A percentile compares a stretch with the other conserved stretches of the same genome.
Conservation (phyloP, 805 yeast species). For the Starmerella kuoi region DNA sequence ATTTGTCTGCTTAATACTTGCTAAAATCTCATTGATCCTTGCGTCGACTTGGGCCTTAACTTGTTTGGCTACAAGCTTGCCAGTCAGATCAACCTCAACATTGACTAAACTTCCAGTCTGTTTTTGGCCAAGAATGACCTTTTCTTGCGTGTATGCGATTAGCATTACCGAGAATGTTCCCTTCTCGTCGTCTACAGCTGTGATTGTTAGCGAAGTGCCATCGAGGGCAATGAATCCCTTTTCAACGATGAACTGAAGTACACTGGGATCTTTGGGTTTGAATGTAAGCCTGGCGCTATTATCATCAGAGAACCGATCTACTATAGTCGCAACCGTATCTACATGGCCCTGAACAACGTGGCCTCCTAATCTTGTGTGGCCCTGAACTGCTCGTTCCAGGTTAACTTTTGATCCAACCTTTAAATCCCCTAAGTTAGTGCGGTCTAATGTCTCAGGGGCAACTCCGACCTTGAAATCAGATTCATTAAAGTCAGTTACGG, state of each 20-base stretch:
- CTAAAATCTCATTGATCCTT: neutral
- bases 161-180: conserved; percentile 70
- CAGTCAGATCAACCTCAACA: conserved; percentile 89
- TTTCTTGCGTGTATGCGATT: conserved; percentile 79
- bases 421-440: conserved; percentile 63
- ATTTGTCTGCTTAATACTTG: neutral
- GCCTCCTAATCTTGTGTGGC: conserved; percentile 83
- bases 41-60: conserved; percentile 36
- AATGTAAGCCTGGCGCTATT: conserved; percentile 71
- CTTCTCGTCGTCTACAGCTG: conserved; percentile 51
- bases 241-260: conserved; percentile 67
- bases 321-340: conserved; percentile 70
- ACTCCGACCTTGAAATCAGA: conserved; percentile 73
- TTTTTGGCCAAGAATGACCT: conserved; percentile 63
- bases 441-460: conserved; percentile 79
- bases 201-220: conserved; percentile 86
- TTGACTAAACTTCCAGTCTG: conserved; percentile 55
- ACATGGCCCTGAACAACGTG: conserved; percentile 97
- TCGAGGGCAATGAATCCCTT: conserved; percentile 90
- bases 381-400: conserved; percentile 80
- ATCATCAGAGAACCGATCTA: conserved; percentile 42
- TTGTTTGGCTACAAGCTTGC: conserved; percentile 83
- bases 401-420: conserved; percentile 53
- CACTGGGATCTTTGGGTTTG: conserved; percentile 48
- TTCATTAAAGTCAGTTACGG: conserved; percentile 67